Base-by-base conservation (phyloP, 768 basidiomycete genomes). In the Pulveroboletus sp. region DNA sequence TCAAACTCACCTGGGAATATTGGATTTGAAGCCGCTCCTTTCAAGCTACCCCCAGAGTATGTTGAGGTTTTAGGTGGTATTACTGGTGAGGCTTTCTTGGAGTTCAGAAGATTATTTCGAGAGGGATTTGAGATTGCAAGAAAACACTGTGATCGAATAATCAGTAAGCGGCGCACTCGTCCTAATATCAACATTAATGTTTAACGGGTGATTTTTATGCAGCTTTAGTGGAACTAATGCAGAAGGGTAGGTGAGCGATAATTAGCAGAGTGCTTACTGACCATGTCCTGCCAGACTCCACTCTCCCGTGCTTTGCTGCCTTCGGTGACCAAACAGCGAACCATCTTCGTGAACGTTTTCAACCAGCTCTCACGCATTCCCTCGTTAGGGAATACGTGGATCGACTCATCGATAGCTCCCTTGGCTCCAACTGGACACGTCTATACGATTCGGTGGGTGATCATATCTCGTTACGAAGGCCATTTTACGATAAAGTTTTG, bases 21-120 rank as follows among this genome's bases (percentile, higher is more conserved):
- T 54, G 90, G 95, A 23, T 98, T 99, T 66, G 97, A 99, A 71
- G 95, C 94, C n/a, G 94, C 97, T 2, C 97, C 97, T 1, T 99
- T 99, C 79, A 99, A 99, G 67, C 71, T 98, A 12, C 85, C 94
- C 8, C 75, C 87, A 45, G 97, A 99, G 68, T 99, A 99, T 68
- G 78, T 99, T 45, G 95, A 98, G 58, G 90, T 99, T 24, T 75
- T 99, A 25, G 97, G 97, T 9, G 95, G 95, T 4, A 71, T 89
- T 35, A 77, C 86, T 43, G 79, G 84, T 24, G 74, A 83, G 20
- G 77, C 87, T 12, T 97, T 87, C 63, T 64, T 76, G 37, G 90
- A 95, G 64, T 99, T 97, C 73, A 87, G 80, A 62, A 75, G 77
- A 46, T 72, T 97, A 33, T 97, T 98, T 71, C 87, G 82, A 56